phyloP scores from a whole-genome alignment of 371 early-diverging fungal genomes.

The Rhizomucor miehei region DNA sequence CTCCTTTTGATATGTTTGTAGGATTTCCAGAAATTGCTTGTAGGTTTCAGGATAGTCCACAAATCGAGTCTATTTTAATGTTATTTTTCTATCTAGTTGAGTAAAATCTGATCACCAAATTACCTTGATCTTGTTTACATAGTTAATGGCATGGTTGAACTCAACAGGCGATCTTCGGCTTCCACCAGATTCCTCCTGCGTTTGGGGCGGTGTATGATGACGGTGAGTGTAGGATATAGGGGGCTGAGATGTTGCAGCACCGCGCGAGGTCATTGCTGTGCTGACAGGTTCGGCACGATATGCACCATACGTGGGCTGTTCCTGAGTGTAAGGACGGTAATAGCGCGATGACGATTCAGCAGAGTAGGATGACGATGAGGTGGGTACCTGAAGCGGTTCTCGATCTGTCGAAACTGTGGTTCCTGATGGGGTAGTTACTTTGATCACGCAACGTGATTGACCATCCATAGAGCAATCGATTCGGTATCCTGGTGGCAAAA shows the following conservation, averaged over 20 bases:
- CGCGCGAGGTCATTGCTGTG: background rate
- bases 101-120: background rate
- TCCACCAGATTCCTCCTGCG: slow-evolving; percentile 16
- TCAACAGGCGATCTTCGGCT: slow-evolving; percentile 68
- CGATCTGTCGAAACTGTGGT: slow-evolving; percentile 58
- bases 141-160: slow-evolving; percentile 96
- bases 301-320: slow-evolving; percentile 4
- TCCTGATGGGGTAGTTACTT: slow-evolving; percentile 88
- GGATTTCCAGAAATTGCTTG: slow-evolving; percentile 88
- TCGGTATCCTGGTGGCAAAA: slow-evolving; percentile 95
- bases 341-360: slow-evolving; percentile 2
- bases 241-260: slow-evolving; percentile 5
- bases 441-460: slow-evolving; percentile 64
- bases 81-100: background rate
- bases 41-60: slow-evolving; percentile 84
- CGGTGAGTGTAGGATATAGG: slow-evolving; percentile 3
- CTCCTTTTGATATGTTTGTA: slow-evolving; percentile 92
- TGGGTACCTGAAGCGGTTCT: slow-evolving; percentile 21
- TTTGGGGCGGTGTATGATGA: slow-evolving; percentile 2
- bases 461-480: slow-evolving; percentile 86
- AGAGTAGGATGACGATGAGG: background rate
- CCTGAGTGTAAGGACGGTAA: slow-evolving; percentile 11
- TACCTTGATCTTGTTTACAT: slow-evolving; percentile 95
- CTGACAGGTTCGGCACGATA: too few relatives aligned
- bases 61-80: slow-evolving; percentile 68